Evolutionary conservation across 2,329 filamentous ascomycete species (phyloP).

Genomic region (Sodiomyces alkalinus): DNA sequence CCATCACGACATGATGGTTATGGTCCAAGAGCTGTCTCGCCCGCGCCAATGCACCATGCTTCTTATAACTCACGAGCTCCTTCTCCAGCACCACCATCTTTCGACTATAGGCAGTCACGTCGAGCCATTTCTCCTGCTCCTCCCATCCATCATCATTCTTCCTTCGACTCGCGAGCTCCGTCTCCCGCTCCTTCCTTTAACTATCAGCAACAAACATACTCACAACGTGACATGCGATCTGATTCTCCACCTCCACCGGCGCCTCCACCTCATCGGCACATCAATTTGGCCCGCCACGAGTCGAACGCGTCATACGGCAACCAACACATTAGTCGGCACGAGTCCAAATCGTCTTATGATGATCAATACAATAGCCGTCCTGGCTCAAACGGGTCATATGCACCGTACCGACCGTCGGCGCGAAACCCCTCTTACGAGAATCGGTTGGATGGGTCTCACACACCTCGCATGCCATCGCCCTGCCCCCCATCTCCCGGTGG

Average conservation of each 20-base stretch:
- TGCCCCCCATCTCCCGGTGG: slow-evolving; percentile 51
- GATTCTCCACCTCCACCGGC: slow-evolving; percentile 64
- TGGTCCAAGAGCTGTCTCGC: slow-evolving; percentile 12
- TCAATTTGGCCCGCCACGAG: slow-evolving; percentile 14
- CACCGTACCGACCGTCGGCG: slow-evolving; percentile 16
- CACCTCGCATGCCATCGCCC: slow-evolving; percentile 45
- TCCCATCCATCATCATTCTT: slow-evolving; percentile 14
- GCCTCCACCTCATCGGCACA: slow-evolving; percentile 70
- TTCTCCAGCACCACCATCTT: slow-evolving; percentile 17
- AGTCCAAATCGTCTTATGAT: slow-evolving; percentile 6
- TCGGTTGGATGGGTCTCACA: slow-evolving; percentile 28
- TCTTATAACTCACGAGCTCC: slow-evolving; percentile 18
- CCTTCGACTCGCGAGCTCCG: slow-evolving; percentile 18
- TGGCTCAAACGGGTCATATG: slow-evolving; percentile 23
- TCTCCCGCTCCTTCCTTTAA: slow-evolving; percentile 22
- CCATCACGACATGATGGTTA: slow-evolving; percentile 11
- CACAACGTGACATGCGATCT: neutral
- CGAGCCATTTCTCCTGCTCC: slow-evolving; percentile 15
- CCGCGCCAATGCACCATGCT: slow-evolving; percentile 7
- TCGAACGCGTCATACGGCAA: slow-evolving; percentile 17
- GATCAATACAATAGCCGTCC: slow-evolving; percentile 7
- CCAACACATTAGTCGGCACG: slow-evolving; percentile 5
- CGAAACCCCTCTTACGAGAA: slow-evolving; percentile 20
- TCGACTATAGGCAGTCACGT: slow-evolving; percentile 7
- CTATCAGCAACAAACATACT: slow-evolving; percentile 13